A percentile compares a stretch with the other conserved stretches of the same genome.
These are phyloP conservation scores for Triglochin maritima DNA, from an alignment of 106 monocot species.

Conservation along the genomic window DNA sequence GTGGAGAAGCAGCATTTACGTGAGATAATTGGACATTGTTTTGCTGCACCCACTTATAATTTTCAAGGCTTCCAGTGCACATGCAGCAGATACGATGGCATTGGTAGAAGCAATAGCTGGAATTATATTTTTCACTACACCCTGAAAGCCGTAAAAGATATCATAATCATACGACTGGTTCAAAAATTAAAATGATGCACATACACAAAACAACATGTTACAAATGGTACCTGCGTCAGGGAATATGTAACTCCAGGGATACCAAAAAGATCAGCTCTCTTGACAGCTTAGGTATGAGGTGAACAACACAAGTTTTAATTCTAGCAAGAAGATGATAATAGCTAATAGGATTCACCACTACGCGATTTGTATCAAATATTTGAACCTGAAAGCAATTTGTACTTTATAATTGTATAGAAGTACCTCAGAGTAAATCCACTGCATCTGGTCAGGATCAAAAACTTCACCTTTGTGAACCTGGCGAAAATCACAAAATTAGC, in stretches of 20 bases:
- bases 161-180: neutral
- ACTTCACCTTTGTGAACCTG: constrained; percentile 75
- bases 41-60: constrained; percentile 98
- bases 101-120: constrained; percentile 99
- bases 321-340: neutral
- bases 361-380: no score
- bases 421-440: constrained; percentile 93
- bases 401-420: neutral
- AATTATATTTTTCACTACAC: constrained; percentile 98
- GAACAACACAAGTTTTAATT: constrained; percentile 10
- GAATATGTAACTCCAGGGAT: constrained; percentile 99
- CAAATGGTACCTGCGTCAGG: constrained; percentile 62
- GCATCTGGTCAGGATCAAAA: constrained; percentile 98
- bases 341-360: no score
- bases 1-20: constrained; percentile 31
- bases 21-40: constrained; percentile 92
- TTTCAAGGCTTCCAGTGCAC: constrained; percentile 92
- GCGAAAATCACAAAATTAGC: constrained; percentile 12
- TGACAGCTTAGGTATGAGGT: constrained; percentile 49
- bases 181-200: constrained; percentile 33
- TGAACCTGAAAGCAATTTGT: neutral
- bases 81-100: constrained; percentile 91
- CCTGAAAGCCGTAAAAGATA: constrained; percentile 34
- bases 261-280: constrained; percentile 96
- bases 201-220: constrained; percentile 77